Conservation (phyloP, 768 basidiomycete species). For the Leccinum variicolor region DNA sequence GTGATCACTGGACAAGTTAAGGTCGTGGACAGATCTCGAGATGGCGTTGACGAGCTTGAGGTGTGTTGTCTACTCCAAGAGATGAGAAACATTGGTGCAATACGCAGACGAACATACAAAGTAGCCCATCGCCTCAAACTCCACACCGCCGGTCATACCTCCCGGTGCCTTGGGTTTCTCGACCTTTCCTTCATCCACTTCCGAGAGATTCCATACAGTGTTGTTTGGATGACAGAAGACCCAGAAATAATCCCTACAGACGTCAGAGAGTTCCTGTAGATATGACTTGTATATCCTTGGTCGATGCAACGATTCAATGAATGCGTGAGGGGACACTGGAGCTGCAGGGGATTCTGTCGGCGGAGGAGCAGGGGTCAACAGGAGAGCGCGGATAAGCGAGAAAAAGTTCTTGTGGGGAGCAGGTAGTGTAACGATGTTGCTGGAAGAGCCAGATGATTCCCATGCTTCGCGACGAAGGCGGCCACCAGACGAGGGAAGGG, state of each 20-base stretch:
- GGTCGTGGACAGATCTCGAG: slow-evolving; percentile 58
- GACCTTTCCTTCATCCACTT: slow-evolving; percentile 80
- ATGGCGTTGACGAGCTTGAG: slow-evolving; percentile 84
- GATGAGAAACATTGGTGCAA: slow-evolving; percentile 9
- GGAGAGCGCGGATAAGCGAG: slow-evolving; percentile 68
- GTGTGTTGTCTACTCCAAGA: slow-evolving; percentile 67
- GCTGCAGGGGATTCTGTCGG: slow-evolving; percentile 58
- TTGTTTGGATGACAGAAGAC: slow-evolving; percentile 97
- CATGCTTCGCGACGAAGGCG: slow-evolving; percentile 48
- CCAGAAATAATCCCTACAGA: slow-evolving; percentile 95
- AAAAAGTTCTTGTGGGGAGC: slow-evolving; percentile 69
- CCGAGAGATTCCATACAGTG: slow-evolving; percentile 79
- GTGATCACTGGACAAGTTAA: slow-evolving; percentile 63
- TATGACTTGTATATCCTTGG: slow-evolving; percentile 80
- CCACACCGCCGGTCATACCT: slow-evolving; percentile 98
- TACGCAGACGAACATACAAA: slow-evolving; percentile 56
- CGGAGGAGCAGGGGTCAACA: slow-evolving; percentile 70
- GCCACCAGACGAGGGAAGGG: slow-evolving; percentile 53
- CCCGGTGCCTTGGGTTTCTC: slow-evolving; percentile 93
- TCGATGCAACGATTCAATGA: slow-evolving; percentile 69
- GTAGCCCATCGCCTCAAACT: slow-evolving; percentile 96
- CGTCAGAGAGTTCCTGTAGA: slow-evolving; percentile 79
- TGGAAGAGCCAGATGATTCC: slow-evolving; percentile 47
- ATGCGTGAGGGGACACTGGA: slow-evolving; percentile 72
- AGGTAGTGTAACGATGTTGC: slow-evolving; percentile 62